phyloP scores from a whole-genome alignment of 2,329 filamentous ascomycete species.

The Botryotinia convoluta region DNA sequence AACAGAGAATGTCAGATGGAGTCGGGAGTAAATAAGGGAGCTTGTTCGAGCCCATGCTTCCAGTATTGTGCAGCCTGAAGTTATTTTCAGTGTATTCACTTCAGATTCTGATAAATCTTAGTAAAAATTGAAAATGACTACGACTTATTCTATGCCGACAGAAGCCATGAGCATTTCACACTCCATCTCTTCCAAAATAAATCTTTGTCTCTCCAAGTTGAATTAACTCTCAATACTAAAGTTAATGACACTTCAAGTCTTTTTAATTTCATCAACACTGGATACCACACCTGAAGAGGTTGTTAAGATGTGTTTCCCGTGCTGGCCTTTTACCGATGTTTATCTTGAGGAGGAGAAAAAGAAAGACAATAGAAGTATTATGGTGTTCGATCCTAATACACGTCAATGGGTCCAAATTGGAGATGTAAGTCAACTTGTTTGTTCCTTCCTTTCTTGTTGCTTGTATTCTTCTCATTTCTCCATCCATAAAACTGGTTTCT shows the following conservation, averaged over 20 bases:
- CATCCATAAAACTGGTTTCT: neutral
- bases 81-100: neutral
- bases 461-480: neutral
- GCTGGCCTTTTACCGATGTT: conserved; percentile 30
- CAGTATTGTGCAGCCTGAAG: neutral
- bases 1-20: too few relatives aligned
- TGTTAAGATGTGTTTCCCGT: conserved; percentile 28
- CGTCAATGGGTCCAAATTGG: conserved; percentile 25
- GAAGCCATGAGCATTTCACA: too few relatives aligned
- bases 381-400: conserved; percentile 27
- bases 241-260: neutral
- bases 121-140: too few relatives aligned
- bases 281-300: neutral
- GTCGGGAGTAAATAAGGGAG: neutral
- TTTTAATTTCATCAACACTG: neutral
- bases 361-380: conserved; percentile 20
- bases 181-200: neutral
- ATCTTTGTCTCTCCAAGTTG: neutral
- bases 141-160: neutral
- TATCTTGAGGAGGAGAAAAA: conserved; percentile 31
- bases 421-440: conserved; percentile 20
- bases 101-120: neutral
- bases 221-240: neutral
- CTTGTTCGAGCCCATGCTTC: neutral
- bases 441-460: neutral